phyloP scores from a whole-genome alignment of 2,329 filamentous ascomycete genomes.

The Botryotinia convoluta region DNA sequence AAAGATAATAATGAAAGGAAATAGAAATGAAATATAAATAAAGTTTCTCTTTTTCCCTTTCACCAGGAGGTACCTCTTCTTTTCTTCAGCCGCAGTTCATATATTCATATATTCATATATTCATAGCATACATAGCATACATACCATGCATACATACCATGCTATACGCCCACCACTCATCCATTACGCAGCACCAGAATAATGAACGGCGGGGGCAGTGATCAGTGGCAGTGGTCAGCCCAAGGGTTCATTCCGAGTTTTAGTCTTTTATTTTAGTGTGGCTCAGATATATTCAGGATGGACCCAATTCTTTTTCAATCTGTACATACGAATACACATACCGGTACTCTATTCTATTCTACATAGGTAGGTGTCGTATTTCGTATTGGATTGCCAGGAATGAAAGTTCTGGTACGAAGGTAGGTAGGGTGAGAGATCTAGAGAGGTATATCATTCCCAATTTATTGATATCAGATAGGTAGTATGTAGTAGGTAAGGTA shows the following conservation, averaged over 20 bases:
- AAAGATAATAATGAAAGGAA: neutral
- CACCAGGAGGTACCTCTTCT: neutral
- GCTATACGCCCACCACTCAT: neutral
- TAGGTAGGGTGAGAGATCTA: neutral
- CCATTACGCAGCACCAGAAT: neutral
- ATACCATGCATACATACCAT: too few species aligned
- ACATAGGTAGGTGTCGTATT: neutral
- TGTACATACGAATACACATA: neutral
- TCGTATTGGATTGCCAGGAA: neutral
- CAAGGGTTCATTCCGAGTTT: neutral
- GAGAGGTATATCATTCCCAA: neutral
- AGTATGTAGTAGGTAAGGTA: neutral
- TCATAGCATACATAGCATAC: too few species aligned
- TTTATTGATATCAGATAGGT: neutral
- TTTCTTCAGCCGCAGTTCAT: conserved; percentile 10
- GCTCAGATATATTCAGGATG: neutral
- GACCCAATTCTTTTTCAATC: neutral
- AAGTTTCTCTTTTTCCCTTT: neutral
- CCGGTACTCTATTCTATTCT: too few species aligned
- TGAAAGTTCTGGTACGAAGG: neutral
- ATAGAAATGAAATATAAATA: neutral
- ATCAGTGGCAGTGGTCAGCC: neutral
- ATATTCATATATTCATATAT: neutral
- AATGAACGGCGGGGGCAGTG: conserved; percentile 8
- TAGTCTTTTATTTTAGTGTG: neutral